Evolutionary conservation across 2,329 filamentous ascomycete genomes (phyloP).

Genomic region (Bimuria novae-zelandiae): DNA sequence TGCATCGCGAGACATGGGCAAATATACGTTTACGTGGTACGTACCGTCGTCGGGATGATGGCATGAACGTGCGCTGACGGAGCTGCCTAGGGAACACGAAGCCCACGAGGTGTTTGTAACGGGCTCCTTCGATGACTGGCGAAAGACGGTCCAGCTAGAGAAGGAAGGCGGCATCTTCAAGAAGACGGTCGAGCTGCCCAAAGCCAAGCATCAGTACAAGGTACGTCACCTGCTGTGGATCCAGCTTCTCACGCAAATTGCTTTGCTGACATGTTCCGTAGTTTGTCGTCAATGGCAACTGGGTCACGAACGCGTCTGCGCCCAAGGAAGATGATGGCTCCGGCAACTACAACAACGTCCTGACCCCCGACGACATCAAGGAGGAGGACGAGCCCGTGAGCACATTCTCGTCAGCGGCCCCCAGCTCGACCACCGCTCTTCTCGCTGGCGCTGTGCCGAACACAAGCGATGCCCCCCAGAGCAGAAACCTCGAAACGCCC

Average conservation of each 20-base stretch:
- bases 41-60: slow-evolving; percentile 35
- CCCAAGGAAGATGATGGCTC: slow-evolving; percentile 81
- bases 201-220: slow-evolving; percentile 89
- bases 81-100: slow-evolving; percentile 71
- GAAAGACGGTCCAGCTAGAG: slow-evolving; percentile 80
- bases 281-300: slow-evolving; percentile 95
- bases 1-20: slow-evolving; percentile 59
- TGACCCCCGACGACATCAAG: slow-evolving; percentile 73
- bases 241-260: slow-evolving; percentile 3
- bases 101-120: slow-evolving; percentile 92
- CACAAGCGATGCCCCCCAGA: no score
- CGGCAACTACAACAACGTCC: slow-evolving; percentile 91
- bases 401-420: slow-evolving; percentile 69
- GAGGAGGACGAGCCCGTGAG: slow-evolving; percentile 53
- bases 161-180: slow-evolving; percentile 73
- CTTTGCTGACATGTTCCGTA: slow-evolving; percentile 44
- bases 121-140: slow-evolving; percentile 94
- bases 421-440: slow-evolving; percentile 71
- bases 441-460: slow-evolving; percentile 71
- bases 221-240: slow-evolving; percentile 55
- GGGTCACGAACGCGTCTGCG: slow-evolving; percentile 80
- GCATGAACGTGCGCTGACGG: neutral
- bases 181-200: slow-evolving; percentile 77
- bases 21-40: slow-evolving; percentile 73
- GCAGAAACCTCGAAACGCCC: slow-evolving; percentile 24